Evolutionary conservation across 1,139 yeast species (phyloP), one percentile per base, ranked within the genome.

Genomic region (Lodderomyces theae): DNA sequence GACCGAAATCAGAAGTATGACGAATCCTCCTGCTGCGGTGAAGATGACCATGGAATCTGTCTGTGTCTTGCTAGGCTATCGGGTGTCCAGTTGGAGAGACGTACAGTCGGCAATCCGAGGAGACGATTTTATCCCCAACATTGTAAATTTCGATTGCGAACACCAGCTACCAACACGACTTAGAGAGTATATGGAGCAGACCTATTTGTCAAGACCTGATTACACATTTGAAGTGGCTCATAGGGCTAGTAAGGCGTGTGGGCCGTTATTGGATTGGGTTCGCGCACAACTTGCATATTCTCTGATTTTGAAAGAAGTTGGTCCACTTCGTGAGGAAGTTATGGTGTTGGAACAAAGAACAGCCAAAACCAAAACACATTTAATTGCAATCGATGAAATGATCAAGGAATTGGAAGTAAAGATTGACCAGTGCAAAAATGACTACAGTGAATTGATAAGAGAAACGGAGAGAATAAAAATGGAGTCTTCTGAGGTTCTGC

Each of bases 221-320:
- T 90, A 76, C 54, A 87, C 77, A 35, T 85, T 66, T 53, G 92
- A 84, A 41, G 64, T 84, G 0, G 96, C 87, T 0, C 80, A 86
- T 53, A 70, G 97, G 39, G 97, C 97, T 2, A 85, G 95, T 62
- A 88, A 86, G 55, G 97, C 97, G 0, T 89, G 97, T 66, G 97
- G 97, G 0, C 98, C 98, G 0, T 66, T 92, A 37, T 59, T 86
- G 22, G 83, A 82, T 48, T 92, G 98, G 98, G 94, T 89, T 0
- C 72, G 74, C 44, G 97, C 97, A 0, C 97, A 92, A 49, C 70
- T 89, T 18, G 67, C 72, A 5, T 90, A 84, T 54, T 77, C 94
- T 0, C 58, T 76, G 3, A 84, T 88, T 29, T 63, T 88, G 35
- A 83, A 85, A 35, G 74, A 73, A 34, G 79, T 90, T 23, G 87